phyloP scores from a whole-genome alignment of 2,329 filamentous ascomycete genomes.

The Fusarium bactridioides region DNA sequence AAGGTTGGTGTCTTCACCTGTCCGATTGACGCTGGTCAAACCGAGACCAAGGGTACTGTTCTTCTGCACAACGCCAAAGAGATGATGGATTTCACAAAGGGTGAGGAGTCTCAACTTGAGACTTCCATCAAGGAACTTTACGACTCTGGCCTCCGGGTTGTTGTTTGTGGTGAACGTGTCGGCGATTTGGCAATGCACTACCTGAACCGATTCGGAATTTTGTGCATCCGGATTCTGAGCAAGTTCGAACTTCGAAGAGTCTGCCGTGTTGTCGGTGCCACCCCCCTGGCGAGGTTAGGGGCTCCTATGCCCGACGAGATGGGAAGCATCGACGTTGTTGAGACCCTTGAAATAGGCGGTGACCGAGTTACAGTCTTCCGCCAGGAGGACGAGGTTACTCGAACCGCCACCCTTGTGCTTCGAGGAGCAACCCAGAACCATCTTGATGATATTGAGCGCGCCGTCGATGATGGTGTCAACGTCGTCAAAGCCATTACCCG shows the following conservation, averaged over 20 bases:
- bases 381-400: constrained; percentile 90
- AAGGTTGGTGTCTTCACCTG: constrained; percentile 98
- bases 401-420: constrained; percentile 92
- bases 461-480: constrained; percentile 97
- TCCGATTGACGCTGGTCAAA: constrained; percentile 93
- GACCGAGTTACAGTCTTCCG: constrained; percentile 98
- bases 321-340: constrained; percentile 92
- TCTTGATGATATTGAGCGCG: constrained; percentile 94
- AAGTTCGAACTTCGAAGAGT: constrained; percentile 96
- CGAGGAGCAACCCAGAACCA: constrained; percentile 98
- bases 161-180: constrained; percentile 91
- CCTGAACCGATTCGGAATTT: constrained; percentile 95
- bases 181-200: constrained; percentile 97
- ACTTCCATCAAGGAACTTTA: constrained; percentile 92
- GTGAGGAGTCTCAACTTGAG: constrained; percentile 93
- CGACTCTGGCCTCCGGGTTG: constrained; percentile 90
- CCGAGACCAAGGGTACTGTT: constrained; percentile 98
- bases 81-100: constrained; percentile 98
- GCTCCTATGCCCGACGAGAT: constrained; percentile 99
- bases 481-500: constrained; percentile 98
- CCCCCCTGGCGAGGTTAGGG: constrained; percentile 92
- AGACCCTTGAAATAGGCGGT: constrained; percentile 96
- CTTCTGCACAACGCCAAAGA: constrained; percentile 96
- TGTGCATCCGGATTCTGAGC: constrained; percentile 95
- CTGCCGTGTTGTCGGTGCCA: constrained; percentile 95